phyloP scores from a whole-genome alignment of 768 basidiomycete species.

The Leccinum subgranulosum region DNA sequence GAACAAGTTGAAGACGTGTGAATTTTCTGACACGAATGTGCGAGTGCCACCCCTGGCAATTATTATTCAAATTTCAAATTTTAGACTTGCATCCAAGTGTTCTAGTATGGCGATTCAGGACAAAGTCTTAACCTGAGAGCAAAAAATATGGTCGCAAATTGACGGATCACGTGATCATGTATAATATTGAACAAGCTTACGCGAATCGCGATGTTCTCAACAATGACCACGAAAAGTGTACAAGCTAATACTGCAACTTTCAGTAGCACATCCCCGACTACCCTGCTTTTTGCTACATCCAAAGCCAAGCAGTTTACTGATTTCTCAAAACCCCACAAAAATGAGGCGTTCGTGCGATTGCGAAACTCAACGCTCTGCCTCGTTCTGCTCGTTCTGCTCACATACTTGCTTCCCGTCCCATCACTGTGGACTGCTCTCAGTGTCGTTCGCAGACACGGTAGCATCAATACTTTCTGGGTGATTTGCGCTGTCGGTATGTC shows the following conservation, averaged over 20 bases:
- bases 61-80: too few species aligned
- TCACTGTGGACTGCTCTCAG: slow-evolving; percentile 34
- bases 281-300: slow-evolving; percentile 22
- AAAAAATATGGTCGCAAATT: too few species aligned
- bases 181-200: background rate
- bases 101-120: too few species aligned
- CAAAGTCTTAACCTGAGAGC: too few species aligned
- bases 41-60: too few species aligned
- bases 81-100: too few species aligned
- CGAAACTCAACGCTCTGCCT: slow-evolving; percentile 37
- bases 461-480: slow-evolving; percentile 14
- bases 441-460: slow-evolving; percentile 24
- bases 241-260: background rate
- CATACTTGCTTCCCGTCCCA: slow-evolving; percentile 37
- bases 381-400: slow-evolving; percentile 31
- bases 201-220: background rate
- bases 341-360: slow-evolving; percentile 37
- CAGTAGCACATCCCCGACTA: slow-evolving; percentile 18
- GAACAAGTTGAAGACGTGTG: background rate
- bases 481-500: slow-evolving; percentile 32
- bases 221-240: slow-evolving; percentile 11
- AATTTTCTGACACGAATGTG: too few species aligned
- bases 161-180: background rate
- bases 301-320: slow-evolving; percentile 18
- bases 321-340: slow-evolving; percentile 34